Evolutionary conservation across 495 filamentous ascomycete genomes (phyloP).

Genomic region (Aspergillus coremiiformis): DNA sequence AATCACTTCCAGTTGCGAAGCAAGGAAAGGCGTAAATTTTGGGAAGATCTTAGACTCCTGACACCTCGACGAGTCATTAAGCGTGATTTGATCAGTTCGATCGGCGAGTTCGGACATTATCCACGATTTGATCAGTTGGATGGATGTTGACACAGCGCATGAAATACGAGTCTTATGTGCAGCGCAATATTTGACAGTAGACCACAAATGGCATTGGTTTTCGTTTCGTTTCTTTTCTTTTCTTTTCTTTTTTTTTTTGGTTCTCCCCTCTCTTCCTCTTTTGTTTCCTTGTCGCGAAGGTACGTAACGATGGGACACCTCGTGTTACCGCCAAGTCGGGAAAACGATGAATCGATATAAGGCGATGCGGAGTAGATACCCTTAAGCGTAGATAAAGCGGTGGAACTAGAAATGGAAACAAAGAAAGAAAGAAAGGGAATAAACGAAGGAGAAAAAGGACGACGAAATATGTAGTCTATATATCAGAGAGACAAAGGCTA

Average conservation of each 20-base stretch:
- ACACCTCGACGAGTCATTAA: constrained; percentile 2
- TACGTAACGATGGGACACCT: not conserved
- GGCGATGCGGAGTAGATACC: not conserved
- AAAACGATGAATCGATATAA: not conserved
- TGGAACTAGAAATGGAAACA: not conserved
- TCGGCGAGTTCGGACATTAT: constrained; percentile 8
- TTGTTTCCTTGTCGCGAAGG: not conserved
- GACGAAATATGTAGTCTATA: not conserved
- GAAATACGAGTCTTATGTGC: not conserved
- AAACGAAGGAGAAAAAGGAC: not conserved
- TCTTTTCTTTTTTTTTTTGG: not conserved
- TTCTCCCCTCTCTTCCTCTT: not conserved
- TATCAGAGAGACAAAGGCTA: not conserved
- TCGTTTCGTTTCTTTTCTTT: not conserved
- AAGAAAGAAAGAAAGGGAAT: not conserved
- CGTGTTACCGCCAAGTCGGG: not conserved
- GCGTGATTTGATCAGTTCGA: constrained; percentile 7
- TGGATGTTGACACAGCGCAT: not conserved
- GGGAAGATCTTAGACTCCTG: constrained; percentile 9
- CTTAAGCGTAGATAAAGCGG: not conserved
- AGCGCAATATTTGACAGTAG: not conserved
- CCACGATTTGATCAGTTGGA: not conserved
- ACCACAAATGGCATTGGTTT: not conserved
- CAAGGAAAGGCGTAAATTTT: constrained; percentile 23
- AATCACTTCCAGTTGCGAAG: constrained; percentile 27